Evolutionary conservation across 352 stramenopile genomes (phyloP), one percentile per base, ranked within the genome.

Genomic region (Albugo candida): DNA sequence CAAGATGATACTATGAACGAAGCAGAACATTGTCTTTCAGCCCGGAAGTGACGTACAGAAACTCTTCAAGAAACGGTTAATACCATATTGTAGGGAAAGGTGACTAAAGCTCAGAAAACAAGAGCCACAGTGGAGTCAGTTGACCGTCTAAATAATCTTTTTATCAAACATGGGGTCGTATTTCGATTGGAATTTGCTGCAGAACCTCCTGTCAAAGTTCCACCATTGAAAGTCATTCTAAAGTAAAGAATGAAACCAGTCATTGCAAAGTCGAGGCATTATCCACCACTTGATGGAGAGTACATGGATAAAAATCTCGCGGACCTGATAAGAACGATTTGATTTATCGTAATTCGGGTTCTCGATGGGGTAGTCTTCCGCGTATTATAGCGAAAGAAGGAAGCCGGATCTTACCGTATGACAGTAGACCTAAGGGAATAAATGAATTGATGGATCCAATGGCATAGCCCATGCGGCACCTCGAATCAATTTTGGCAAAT

Each of bases 401-500:
- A 8, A 3, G 3, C 3, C 17, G 38, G 3, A 8, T 24, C 17
- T 24, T 43, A 43, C 8, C 38, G 38, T 43, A 24, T 43, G 38
- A 43, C 8, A 8, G 20, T 24, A 8, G 20, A 43, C 3, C 8
- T 24, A 24, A 3, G 17, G 20, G 38, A 8, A 24, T 43, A 1
- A 65, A 65, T 34, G 54, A 48, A 11, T 19, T 49, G 4, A 65
- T 42, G 0, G 50, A 53, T 21, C 11, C 49, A 2, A 63, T 61
- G 59, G 49, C 49, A 14, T 59, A 44, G 52, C 48, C 48, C 1
- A 57, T 59, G 47, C 56, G 43, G 0, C 36, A 54, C 2, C 27
- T 61, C 5, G 53, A 55, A 3, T 48, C 54, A 10, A 46, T 51
- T 2, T 0, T 57, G 1, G 38, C 19, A 0, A 49, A 44, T 19